Evolutionary conservation across 2,329 filamentous ascomycete genomes (phyloP).

Genomic region (Botryotinia globosa): DNA sequence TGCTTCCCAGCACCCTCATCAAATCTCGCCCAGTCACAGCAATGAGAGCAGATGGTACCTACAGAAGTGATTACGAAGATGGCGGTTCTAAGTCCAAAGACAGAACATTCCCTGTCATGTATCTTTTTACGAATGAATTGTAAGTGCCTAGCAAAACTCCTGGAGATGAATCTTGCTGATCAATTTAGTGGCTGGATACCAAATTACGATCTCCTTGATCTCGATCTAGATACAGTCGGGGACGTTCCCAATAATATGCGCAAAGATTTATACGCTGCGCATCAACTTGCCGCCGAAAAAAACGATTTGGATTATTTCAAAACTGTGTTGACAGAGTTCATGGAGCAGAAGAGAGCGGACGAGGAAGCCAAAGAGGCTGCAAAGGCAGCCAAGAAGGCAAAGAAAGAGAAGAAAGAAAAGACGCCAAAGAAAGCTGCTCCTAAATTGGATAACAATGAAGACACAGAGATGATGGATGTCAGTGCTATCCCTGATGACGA

Average conservation of each 20-base stretch:
- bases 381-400: constrained; percentile 47
- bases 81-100: constrained; percentile 83
- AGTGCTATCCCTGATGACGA: constrained; percentile 52
- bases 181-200: constrained; percentile 77
- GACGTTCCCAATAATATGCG: constrained; percentile 69
- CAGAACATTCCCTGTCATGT: constrained; percentile 92
- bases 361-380: constrained; percentile 45
- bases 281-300: constrained; percentile 73
- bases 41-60: constrained; percentile 76
- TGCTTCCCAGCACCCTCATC: constrained; percentile 78
- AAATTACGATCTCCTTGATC: constrained; percentile 76
- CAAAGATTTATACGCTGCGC: constrained; percentile 76
- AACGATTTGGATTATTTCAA: constrained; percentile 83
- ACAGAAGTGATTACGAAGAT: constrained; percentile 81
- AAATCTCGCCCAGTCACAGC: constrained; percentile 81
- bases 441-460: constrained; percentile 53
- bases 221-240: constrained; percentile 70
- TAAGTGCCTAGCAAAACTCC: constrained; percentile 53
- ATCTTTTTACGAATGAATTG: constrained; percentile 94
- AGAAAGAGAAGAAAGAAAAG: constrained; percentile 41
- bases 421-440: constrained; percentile 44
- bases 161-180: constrained; percentile 22
- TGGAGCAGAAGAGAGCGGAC: constrained; percentile 62
- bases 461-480: constrained; percentile 59
- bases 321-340: constrained; percentile 67